A percentile compares a stretch with the other conserved stretches of the same genome.
phyloP scores from a whole-genome alignment of 306 rosid species.

The Quercus bicolor region DNA sequence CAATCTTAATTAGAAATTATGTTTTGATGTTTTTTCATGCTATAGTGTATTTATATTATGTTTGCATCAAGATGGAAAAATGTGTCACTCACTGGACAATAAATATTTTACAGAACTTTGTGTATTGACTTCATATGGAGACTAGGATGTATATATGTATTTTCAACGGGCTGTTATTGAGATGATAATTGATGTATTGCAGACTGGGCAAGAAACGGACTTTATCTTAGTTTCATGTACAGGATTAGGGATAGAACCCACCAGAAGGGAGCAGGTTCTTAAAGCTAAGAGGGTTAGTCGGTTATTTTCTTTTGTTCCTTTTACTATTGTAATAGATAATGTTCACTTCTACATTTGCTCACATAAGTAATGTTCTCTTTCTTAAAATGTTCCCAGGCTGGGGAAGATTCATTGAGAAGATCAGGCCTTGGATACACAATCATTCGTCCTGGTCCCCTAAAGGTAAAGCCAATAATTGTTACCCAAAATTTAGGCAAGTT shows the following conservation, averaged over 20 bases:
- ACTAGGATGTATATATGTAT: not conserved
- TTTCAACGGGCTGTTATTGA: slow-evolving; percentile 14
- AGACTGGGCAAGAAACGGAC: slow-evolving; percentile 98
- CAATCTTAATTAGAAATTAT: not conserved
- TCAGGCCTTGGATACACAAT: slow-evolving; percentile 97
- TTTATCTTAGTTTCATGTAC: slow-evolving; percentile 93
- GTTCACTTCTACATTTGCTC: not conserved
- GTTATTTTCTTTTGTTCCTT: slow-evolving; percentile 25
- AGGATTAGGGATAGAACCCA: slow-evolving; percentile 86
- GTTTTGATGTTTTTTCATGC: slow-evolving; percentile 9
- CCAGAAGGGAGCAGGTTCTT: slow-evolving; percentile 93
- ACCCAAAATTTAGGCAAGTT: not conserved
- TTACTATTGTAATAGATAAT: slow-evolving; percentile 2
- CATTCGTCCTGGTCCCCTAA: slow-evolving; percentile 91
- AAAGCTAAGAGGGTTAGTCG: slow-evolving; percentile 82
- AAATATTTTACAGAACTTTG: not conserved
- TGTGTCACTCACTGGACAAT: slow-evolving; percentile 3
- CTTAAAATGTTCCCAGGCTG: slow-evolving; percentile 53
- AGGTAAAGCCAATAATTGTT: slow-evolving; percentile 39
- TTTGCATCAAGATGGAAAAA: not conserved
- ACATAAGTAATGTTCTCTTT: slow-evolving; percentile 19
- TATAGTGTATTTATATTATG: not conserved
- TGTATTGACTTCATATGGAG: slow-evolving; percentile 1
- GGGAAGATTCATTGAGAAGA: slow-evolving; percentile 90
- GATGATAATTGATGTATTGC: slow-evolving; percentile 32